Evolutionary conservation across 208 protist species (phyloP).

Genomic region (Leishmania gerbilli): DNA sequence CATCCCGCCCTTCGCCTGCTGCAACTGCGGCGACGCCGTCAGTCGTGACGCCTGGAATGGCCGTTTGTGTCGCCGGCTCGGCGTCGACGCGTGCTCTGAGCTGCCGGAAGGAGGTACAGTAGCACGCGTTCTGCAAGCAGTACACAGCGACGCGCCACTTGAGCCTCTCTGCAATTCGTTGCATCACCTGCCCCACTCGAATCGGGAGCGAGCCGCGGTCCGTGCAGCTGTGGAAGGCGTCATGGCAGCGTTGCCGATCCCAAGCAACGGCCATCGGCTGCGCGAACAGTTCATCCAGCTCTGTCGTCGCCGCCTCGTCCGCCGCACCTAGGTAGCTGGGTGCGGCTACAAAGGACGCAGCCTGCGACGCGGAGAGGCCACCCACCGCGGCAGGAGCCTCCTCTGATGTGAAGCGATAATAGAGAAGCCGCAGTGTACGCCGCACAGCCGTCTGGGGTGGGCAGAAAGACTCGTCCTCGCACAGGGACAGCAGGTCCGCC

Average conservation of each 20-base stretch:
- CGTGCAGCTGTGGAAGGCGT: conserved; percentile 17
- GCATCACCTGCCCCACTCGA: conserved; percentile 21
- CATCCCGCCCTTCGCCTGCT: neutral
- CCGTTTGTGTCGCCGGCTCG: neutral
- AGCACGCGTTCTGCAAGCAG: conserved; percentile 29
- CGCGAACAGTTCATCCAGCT: conserved; percentile 15
- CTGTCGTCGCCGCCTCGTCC: conserved; percentile 13
- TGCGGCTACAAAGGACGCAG: neutral
- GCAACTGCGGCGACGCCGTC: neutral
- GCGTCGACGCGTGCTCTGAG: conserved; percentile 10
- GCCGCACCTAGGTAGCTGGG: conserved; percentile 9
- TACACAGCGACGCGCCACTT: conserved; percentile 27
- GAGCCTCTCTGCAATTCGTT: conserved; percentile 15
- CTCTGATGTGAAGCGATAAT: conserved; percentile 35
- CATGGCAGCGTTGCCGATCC: conserved; percentile 25
- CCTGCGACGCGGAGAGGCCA: neutral
- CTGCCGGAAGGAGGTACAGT: conserved; percentile 11
- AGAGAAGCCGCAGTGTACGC: conserved; percentile 43
- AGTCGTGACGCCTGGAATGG: neutral
- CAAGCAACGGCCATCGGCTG: conserved; percentile 27
- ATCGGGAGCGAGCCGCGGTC: conserved; percentile 17
- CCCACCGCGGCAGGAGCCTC: conserved; percentile 11
- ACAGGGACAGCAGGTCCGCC: conserved; percentile 41
- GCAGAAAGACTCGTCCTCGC: conserved; percentile 36
- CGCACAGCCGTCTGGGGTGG: conserved; percentile 45